Base-by-base conservation (phyloP, 1,284 basidiomycete species). In the Salmacisia buchloeana region DNA sequence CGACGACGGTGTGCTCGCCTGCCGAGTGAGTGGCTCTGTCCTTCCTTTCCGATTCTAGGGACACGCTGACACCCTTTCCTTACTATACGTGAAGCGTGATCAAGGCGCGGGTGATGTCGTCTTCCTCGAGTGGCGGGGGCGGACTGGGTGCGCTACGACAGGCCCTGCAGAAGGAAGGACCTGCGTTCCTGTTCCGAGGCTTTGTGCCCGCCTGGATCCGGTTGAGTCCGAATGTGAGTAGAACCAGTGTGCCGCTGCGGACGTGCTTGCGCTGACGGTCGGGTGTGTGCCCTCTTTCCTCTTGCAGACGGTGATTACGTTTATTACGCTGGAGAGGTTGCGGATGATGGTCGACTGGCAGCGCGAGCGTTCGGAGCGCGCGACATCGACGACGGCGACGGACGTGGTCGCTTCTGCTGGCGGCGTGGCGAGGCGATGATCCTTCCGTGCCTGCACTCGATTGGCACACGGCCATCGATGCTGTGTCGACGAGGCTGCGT, bases 201-300 rank as follows among this genome's bases (percentile, higher is more conserved):
- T 85, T 83, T 83, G 80, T 83, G 9, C 83, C 84, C 3, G 82
- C 83, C 1, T 84, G 83, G 83, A 83, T 78, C 61, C 62, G 77
- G 7, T 62, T 79, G 29, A 68, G 68, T 18, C 77, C 77, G 3
- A 75, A 79, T 46, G 64, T 68, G 63, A 64, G 49, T 54, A 5
- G 10, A 38, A 38, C 10, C 18, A 18, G 18, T 38, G 36, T 38
- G 36, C n/a, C n/a, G n/a, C n/a, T n/a, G n/a, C n/a, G n/a, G n/a
- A n/a, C n/a, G n/a, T n/a, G n/a, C n/a, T n/a, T n/a, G n/a, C n/a
- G n/a, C n/a, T n/a, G n/a, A n/a, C n/a, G n/a, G n/a, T n/a, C n/a
- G 15, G 15, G 12, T 9, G 10, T 45, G 12, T 27, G 34, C 2
- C 18, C 29, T 31, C 6, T 27, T 54, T 29, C 49, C 12, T 31